phyloP scores from a whole-genome alignment of 345 rosid genomes.

The Salix dunnii region DNA sequence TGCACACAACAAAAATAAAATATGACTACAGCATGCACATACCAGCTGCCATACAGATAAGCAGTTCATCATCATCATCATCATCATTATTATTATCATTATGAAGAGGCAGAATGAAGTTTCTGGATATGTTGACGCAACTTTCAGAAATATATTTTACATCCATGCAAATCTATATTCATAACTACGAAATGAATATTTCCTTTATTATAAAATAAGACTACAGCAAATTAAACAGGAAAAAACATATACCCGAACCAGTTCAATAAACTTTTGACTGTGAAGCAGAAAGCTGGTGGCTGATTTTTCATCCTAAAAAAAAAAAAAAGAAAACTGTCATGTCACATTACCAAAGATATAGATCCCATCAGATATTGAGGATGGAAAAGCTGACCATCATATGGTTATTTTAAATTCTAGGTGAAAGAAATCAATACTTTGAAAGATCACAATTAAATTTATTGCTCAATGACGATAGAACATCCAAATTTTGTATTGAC shows the following conservation, averaged over 20 bases:
- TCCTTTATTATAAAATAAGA: background rate
- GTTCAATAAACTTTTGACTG: conserved; percentile 85
- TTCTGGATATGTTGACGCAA: background rate
- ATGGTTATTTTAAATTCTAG: no score
- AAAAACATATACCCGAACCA: conserved; percentile 62
- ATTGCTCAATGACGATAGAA: background rate
- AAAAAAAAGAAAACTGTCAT: conserved; percentile 19
- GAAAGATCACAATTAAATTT: background rate
- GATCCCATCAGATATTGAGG: background rate
- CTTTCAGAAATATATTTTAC: background rate
- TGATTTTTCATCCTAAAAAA: conserved; percentile 81
- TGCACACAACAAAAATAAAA: background rate
- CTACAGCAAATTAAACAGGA: background rate
- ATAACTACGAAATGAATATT: background rate
- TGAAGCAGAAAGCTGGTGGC: conserved; percentile 80
- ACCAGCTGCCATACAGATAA: background rate
- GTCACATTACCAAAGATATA: background rate
- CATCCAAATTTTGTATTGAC: background rate
- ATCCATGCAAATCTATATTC: background rate
- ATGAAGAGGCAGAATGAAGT: background rate
- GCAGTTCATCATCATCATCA: background rate
- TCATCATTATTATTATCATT: no score
- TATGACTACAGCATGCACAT: background rate
- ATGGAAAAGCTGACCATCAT: no score
- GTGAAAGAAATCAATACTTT: no score